Evolutionary conservation across 129 eudicot genomes (phyloP).

Genomic region (Flaveria linearis): DNA sequence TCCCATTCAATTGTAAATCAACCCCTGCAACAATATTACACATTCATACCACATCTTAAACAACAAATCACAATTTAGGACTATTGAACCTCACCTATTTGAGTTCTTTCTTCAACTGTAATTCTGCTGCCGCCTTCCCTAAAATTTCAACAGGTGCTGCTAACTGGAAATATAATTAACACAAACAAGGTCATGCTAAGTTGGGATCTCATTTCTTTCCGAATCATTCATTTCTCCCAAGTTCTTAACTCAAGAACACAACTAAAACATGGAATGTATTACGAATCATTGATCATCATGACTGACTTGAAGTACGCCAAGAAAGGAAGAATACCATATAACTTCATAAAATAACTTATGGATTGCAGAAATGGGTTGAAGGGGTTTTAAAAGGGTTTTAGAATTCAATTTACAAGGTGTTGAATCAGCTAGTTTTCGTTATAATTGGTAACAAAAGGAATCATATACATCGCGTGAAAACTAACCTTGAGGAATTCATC

Average conservation of each 20-base stretch:
- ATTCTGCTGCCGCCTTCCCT: slow-evolving; percentile 82
- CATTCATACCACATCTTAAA: slow-evolving; percentile 13
- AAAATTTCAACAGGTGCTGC: slow-evolving; percentile 70
- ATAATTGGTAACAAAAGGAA: slow-evolving; percentile 10
- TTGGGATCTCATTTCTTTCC: not conserved
- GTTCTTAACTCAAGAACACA: not conserved
- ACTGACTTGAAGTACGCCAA: no score
- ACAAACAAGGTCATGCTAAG: not conserved
- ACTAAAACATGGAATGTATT: not conserved
- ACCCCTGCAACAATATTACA: slow-evolving; percentile 57
- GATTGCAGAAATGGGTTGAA: slow-evolving; percentile 4
- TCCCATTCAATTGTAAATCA: slow-evolving; percentile 90
- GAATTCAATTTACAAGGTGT: slow-evolving; percentile 8
- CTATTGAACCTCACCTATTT: slow-evolving; percentile 51
- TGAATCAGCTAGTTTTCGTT: not conserved
- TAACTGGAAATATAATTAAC: slow-evolving; percentile 50
- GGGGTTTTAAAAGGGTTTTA: slow-evolving; percentile 35
- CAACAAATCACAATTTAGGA: not conserved
- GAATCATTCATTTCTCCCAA: not conserved
- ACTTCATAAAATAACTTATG: not conserved
- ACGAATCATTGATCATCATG: not conserved
- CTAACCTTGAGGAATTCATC: slow-evolving; percentile 79
- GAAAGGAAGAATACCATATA: no score
- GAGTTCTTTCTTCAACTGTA: slow-evolving; percentile 71
- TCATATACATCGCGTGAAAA: not conserved